Base-by-base conservation (phyloP, 345 rosid species). In the Raphanus raphanistrum region DNA sequence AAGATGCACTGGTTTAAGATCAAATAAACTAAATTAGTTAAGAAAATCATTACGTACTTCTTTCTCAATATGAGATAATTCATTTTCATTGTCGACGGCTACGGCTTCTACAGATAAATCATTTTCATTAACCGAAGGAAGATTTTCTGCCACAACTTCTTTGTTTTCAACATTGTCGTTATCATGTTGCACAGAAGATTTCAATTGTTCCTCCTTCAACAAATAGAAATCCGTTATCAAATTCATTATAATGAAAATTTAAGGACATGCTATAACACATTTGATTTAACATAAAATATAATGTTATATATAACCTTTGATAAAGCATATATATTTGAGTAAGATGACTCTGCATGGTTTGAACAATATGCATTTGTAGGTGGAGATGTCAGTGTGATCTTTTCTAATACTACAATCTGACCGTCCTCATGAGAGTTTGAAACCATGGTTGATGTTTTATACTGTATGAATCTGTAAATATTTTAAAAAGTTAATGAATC, bases 141-240 rank as follows among this genome's bases (percentile, higher is more conserved):
- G 0, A 29, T 68, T 8, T 50, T 16, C 58, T 16, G 5, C 58
- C 3, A 3, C 43, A 10, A 17, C n/a, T 73, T 1, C 41, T 16
- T 31, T 16, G 10, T 31, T 43, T 45, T 43, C 12, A 4, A 29
- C 21, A 48, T 16, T 8, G 21, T 52, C 13, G 2, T 13, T 59
- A 63, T 31, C 29, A 45, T 25, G n/a, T 6, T 64, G 63, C 72
- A 76, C 8, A 43, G 57, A 48, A 9, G 80, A 71, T 38, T 79
- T 82, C 62, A 78, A 31, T 76, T 79, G 80, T 45, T 81, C 83
- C 10, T 73, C 88, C 31, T 66, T 66, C 71, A 61, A 69, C 61
- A 54, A 73, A 80, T 48, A 38, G 31, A 66, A 41, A 55, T 65
- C 6, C 5, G 1, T 59, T 50, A 73, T 50, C 38, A 70, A 41